Percentiles rank a stretch among this genome's conserved stretches.
Evolutionary conservation across 352 stramenopile species (phyloP).

Genomic region (Phytophthora brassicae): DNA sequence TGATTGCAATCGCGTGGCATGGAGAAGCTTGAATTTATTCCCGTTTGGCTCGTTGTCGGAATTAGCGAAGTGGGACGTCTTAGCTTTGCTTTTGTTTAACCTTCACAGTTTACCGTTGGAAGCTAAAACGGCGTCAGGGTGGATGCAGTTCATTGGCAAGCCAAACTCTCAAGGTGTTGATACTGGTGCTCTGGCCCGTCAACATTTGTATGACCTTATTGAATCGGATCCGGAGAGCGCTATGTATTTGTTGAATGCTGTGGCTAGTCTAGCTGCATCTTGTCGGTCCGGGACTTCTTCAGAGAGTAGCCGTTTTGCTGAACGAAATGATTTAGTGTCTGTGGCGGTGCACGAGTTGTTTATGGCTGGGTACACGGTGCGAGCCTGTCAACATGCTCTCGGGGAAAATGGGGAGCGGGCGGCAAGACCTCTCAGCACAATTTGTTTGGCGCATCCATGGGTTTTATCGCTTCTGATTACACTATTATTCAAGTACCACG

Average conservation of each 20-base stretch:
- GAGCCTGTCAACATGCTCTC: slow-evolving; percentile 43
- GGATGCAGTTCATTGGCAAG: slow-evolving; percentile 68
- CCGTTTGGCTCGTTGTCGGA: slow-evolving; percentile 76
- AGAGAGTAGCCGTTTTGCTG: neutral
- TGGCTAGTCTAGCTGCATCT: slow-evolving; percentile 55
- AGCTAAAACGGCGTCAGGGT: slow-evolving; percentile 59
- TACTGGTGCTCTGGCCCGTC: slow-evolving; percentile 35
- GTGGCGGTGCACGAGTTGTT: slow-evolving; percentile 72
- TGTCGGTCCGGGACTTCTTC: slow-evolving; percentile 12
- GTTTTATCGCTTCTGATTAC: slow-evolving; percentile 64
- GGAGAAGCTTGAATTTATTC: slow-evolving; percentile 67
- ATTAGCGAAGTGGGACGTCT: slow-evolving; percentile 80
- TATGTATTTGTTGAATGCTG: slow-evolving; percentile 69
- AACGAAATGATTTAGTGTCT: slow-evolving; percentile 49
- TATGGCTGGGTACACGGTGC: slow-evolving; percentile 58
- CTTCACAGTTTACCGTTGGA: slow-evolving; percentile 56
- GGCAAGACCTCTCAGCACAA: slow-evolving; percentile 55
- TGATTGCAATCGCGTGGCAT: slow-evolving; percentile 82
- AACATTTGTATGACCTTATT: slow-evolving; percentile 62
- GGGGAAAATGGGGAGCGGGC: slow-evolving; percentile 53
- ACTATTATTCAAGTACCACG: slow-evolving; percentile 76
- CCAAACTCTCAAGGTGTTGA: slow-evolving; percentile 34
- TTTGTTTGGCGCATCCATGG: slow-evolving; percentile 63
- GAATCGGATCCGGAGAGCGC: slow-evolving; percentile 63
- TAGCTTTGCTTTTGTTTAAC: slow-evolving; percentile 77